phyloP scores from a whole-genome alignment of 192 early-diverging fungal species.

The Podila minutissima region DNA sequence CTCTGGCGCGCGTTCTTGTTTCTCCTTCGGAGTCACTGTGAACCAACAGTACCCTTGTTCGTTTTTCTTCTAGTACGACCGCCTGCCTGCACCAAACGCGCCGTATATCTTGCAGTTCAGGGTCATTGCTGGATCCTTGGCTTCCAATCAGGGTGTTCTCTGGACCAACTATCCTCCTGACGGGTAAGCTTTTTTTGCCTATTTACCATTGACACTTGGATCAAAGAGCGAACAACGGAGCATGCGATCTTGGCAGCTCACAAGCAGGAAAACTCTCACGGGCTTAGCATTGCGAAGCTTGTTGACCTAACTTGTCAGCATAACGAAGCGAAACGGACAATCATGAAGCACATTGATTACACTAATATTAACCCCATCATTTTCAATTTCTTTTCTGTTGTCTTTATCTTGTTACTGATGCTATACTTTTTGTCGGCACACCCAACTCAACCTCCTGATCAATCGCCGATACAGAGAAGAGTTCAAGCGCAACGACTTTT shows the following conservation, averaged over 20 bases:
- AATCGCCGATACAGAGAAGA: constrained; percentile 41
- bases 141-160: constrained; percentile 77
- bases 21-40: background rate
- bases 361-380: no score
- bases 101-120: constrained; percentile 84
- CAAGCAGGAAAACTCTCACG: no score
- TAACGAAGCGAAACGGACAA: no score
- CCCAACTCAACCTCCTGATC: background rate
- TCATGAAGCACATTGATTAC: no score
- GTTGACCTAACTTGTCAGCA: no score
- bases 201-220: no score
- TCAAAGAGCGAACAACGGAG: no score
- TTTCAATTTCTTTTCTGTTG: background rate
- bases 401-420: background rate
- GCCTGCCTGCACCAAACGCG: constrained; percentile 74
- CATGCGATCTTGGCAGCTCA: no score
- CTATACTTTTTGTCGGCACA: constrained; percentile 43
- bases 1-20: background rate
- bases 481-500: constrained; percentile 35
- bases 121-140: constrained; percentile 78
- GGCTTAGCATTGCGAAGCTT: no score
- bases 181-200: constrained; percentile 57
- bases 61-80: constrained; percentile 70
- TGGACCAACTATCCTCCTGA: constrained; percentile 89
- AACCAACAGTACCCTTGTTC: no score